Conservation (phyloP, 2,329 filamentous ascomycete species). For the Aplosporella prunicola region DNA sequence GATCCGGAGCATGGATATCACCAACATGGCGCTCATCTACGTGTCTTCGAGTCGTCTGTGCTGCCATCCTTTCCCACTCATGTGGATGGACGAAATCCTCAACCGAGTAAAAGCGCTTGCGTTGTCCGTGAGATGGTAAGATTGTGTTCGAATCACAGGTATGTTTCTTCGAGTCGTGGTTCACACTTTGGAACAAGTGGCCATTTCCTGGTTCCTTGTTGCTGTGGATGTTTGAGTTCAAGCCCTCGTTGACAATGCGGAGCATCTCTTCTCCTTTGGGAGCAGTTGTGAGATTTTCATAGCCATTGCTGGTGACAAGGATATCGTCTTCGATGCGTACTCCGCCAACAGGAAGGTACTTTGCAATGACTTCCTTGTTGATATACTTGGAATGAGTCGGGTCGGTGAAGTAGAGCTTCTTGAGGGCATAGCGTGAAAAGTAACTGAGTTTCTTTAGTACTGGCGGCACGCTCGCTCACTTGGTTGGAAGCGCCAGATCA, state of each 20-base stretch:
- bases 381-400: conserved; percentile 68
- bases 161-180: background rate
- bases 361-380: conserved; percentile 59
- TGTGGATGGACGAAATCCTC: background rate
- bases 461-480: too few relatives aligned
- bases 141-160: too few relatives aligned
- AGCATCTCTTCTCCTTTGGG: conserved; percentile 60
- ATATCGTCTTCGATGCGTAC: conserved; percentile 67
- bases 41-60: background rate
- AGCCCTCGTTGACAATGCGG: conserved; percentile 36
- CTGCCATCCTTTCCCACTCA: background rate
- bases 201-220: background rate
- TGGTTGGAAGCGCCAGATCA: background rate
- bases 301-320: conserved; percentile 58
- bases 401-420: conserved; percentile 61
- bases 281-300: conserved; percentile 63
- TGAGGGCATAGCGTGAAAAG: conserved; percentile 83
- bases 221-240: background rate
- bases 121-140: too few relatives aligned
- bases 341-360: conserved; percentile 75
- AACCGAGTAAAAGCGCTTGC: too few relatives aligned
- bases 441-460: conserved; percentile 50
- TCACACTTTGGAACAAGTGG: background rate
- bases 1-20: too few relatives aligned
- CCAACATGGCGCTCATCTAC: too few relatives aligned